Evolutionary conservation across 345 rosid genomes (phyloP), one percentile per base, ranked within the genome.

Genomic region (Brassica nigra): DNA sequence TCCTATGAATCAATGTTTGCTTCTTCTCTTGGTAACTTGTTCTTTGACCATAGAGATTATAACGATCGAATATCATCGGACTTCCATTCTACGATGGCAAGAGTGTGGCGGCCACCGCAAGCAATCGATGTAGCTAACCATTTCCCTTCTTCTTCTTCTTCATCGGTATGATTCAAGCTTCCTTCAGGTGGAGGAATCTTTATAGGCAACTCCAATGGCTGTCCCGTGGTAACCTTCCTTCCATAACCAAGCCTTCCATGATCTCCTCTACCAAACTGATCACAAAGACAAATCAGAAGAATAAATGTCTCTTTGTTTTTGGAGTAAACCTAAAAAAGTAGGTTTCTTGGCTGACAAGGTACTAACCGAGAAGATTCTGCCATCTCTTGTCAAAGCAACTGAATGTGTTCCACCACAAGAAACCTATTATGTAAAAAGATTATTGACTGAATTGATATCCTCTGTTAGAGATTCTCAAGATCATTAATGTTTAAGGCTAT

Each of bases 341-440:
- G 14, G 44, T 36, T 64, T 54, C 23, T 59, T 42, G 70, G 58
- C 58, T 73, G 23, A 59, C 2, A 18, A 3, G 66, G 49, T 44
- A 86, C 97, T 91, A 78, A 96, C 99, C 6, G 99, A 90, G 84
- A 89, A 96, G 83, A 96, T 89, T 27, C 84, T 88, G 55, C 99
- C 99, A 74, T 90, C 94, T 14, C 87, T 81, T 71, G 99, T 90
- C 90, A 93, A 80, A 76, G 98, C 99, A 52, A 96, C 97, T 6
- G 99, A 93, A 76, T 93, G 99, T 23, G 99, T 96, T 79, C 98
- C 98, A 15, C 99, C 99, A 73, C 97, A 96, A 74, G 99, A 96
- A 37, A 93, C 90, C 99, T 93, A 65, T 61, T 20, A 11, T n/a
- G 1, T 16, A 63, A 36, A 71, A 64, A 75, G 28, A 5, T 34